Conservation (phyloP, 306 rosid species). For the Pyrus bretschneideri region DNA sequence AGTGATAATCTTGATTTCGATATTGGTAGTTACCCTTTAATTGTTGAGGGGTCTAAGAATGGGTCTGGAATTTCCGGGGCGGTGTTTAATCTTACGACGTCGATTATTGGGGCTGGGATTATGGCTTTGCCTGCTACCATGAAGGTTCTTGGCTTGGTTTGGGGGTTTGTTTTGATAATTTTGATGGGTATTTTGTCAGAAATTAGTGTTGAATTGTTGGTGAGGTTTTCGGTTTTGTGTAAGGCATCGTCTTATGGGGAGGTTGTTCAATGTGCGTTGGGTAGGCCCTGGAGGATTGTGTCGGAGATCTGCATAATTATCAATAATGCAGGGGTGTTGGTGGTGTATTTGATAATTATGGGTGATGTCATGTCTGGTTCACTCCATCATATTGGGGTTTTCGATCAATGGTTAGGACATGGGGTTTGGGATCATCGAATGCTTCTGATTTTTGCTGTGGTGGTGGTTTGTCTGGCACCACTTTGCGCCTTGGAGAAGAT, state of each 20-base stretch:
- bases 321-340: constrained; percentile 79
- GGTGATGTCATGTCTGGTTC: constrained; percentile 99
- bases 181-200: constrained; percentile 81
- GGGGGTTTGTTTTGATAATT: constrained; percentile 60
- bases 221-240: constrained; percentile 54
- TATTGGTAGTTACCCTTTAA: constrained; percentile 55
- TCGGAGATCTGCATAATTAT: constrained; percentile 72
- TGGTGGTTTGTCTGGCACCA: constrained; percentile 75
- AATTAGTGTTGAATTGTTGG: constrained; percentile 66
- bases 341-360: constrained; percentile 90
- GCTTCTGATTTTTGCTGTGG: constrained; percentile 54
- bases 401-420: constrained; percentile 78
- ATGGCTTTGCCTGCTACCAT: constrained; percentile 97
- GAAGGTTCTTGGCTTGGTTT: constrained; percentile 82
- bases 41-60: constrained; percentile 30
- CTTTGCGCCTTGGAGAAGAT: constrained; percentile 88
- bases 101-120: constrained; percentile 90
- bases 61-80: constrained; percentile 80
- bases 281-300: constrained; percentile 59
- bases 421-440: constrained; percentile 94
- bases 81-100: constrained; percentile 76
- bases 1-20: constrained; percentile 54
- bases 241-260: constrained; percentile 82
- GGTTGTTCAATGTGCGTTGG: constrained; percentile 77
- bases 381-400: constrained; percentile 70